These are phyloP conservation scores for Lipomyces orientalis DNA, from an alignment of 805 yeast genomes.

Conservation along the genomic window DNA sequence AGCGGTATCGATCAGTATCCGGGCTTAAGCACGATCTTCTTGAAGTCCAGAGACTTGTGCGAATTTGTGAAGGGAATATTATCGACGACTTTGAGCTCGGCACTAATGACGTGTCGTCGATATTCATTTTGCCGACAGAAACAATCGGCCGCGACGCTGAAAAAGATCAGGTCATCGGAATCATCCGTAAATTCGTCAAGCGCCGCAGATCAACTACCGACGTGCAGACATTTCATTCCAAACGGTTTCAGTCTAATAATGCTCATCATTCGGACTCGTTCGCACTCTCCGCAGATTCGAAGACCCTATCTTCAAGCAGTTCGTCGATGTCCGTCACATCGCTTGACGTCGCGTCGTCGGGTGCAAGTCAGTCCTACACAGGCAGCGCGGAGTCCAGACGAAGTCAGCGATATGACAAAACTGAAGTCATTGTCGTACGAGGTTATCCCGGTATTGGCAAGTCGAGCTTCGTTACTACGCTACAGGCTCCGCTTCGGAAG, in stretches of 20 bases:
- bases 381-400: neutral
- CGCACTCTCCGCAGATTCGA: neutral
- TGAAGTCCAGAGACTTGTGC: constrained; percentile 23
- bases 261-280: neutral
- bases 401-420: constrained; percentile 4
- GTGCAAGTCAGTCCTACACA: neutral
- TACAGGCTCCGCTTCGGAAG: constrained; percentile 25
- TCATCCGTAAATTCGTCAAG: constrained; percentile 27
- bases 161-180: constrained; percentile 7
- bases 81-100: constrained; percentile 31
- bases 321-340: constrained; percentile 4
- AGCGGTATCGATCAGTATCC: constrained; percentile 32
- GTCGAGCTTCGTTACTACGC: constrained; percentile 20
- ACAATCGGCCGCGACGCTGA: constrained; percentile 33
- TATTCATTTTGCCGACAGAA: constrained; percentile 32
- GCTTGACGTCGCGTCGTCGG: neutral
- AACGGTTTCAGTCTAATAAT: neutral
- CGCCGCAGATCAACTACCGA: constrained; percentile 9
- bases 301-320: neutral
- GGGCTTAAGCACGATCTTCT: constrained; percentile 33
- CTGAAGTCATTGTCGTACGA: constrained; percentile 29
- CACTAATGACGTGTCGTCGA: constrained; percentile 30
- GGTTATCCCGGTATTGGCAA: constrained; percentile 37
- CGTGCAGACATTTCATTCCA: neutral
- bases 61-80: constrained; percentile 3